These are phyloP conservation scores for Anthracocystis walkeri DNA, from an alignment of 1,284 basidiomycete species.

Conservation along the genomic window DNA sequence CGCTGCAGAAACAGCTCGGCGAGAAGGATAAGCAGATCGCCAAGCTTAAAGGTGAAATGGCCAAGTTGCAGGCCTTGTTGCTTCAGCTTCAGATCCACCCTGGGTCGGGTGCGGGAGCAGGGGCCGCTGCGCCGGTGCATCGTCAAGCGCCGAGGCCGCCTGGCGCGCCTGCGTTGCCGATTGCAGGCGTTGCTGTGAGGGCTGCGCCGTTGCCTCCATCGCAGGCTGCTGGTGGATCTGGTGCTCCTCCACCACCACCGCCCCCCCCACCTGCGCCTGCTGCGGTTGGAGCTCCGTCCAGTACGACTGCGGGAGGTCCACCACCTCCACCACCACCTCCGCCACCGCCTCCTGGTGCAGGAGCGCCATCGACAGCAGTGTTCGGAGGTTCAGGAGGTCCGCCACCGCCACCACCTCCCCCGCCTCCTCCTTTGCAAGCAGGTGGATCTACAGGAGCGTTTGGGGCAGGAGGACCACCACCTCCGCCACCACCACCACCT, in stretches of 20 bases:
- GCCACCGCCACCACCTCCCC: constrained; percentile 25
- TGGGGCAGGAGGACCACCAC: constrained; percentile 23
- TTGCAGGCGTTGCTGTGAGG: not conserved
- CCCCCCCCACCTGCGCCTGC: constrained; percentile 17
- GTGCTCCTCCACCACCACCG: constrained; percentile 12
- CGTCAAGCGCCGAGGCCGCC: constrained; percentile 45
- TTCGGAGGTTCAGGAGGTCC: constrained; percentile 5
- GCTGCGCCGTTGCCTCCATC: too few species aligned
- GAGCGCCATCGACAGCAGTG: constrained; percentile 1
- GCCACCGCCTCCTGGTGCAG: constrained; percentile 28
- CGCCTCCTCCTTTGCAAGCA: constrained; percentile 18
- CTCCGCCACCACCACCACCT: constrained; percentile 49
- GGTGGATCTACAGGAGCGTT: not conserved
- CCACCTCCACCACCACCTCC: constrained; percentile 45
- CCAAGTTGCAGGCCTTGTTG: constrained; percentile 52
- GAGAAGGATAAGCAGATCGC: constrained; percentile 43
- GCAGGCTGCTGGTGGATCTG: not conserved
- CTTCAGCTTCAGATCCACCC: constrained; percentile 54
- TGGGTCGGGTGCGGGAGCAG: constrained; percentile 17
- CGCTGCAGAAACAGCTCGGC: constrained; percentile 14
- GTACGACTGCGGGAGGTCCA: not conserved
- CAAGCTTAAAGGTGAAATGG: constrained; percentile 41
- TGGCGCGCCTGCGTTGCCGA: constrained; percentile 17
- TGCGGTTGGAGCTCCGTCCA: not conserved
- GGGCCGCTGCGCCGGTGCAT: constrained; percentile 32